Evolutionary conservation across 139 green algal genomes (phyloP).

Genomic region (Coelastrella sp.): DNA sequence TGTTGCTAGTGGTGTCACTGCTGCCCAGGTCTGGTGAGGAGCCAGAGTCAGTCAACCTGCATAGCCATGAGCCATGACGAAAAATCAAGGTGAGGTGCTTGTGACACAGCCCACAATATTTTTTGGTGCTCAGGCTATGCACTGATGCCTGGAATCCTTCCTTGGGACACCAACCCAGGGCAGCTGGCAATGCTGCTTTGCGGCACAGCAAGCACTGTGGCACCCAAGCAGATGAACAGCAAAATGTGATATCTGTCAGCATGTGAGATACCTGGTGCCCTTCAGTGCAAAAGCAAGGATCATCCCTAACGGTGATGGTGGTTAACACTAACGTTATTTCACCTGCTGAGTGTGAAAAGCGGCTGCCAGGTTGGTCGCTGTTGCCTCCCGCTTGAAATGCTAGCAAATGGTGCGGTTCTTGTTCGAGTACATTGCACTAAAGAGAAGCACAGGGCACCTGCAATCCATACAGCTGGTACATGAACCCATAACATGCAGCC

Average conservation of each 20-base stretch:
- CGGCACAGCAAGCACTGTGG: too few species aligned
- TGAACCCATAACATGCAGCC: not conserved
- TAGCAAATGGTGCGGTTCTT: constrained; percentile 15
- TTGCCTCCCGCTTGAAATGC: constrained; percentile 7
- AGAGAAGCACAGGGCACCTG: constrained; percentile 12
- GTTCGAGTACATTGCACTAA: not conserved
- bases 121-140: not conserved
- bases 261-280: not conserved
- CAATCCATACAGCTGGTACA: not conserved
- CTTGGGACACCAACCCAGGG: too few species aligned
- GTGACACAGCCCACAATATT: not conserved
- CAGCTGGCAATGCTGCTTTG: too few species aligned
- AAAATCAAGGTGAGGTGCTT: not conserved
- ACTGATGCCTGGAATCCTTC: too few species aligned
- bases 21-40: constrained; percentile 4
- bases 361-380: not conserved
- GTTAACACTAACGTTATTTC: not conserved
- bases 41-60: constrained; percentile 25
- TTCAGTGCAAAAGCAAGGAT: not conserved
- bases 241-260: not conserved
- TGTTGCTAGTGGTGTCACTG: not conserved
- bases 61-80: not conserved
- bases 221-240: too few species aligned
- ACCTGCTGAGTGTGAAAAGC: constrained; percentile 44
- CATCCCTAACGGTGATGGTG: not conserved